A percentile compares a stretch with the other conserved stretches of the same genome.
Conservation (phyloP, 805 yeast genomes). For the Torulaspora indica region DNA sequence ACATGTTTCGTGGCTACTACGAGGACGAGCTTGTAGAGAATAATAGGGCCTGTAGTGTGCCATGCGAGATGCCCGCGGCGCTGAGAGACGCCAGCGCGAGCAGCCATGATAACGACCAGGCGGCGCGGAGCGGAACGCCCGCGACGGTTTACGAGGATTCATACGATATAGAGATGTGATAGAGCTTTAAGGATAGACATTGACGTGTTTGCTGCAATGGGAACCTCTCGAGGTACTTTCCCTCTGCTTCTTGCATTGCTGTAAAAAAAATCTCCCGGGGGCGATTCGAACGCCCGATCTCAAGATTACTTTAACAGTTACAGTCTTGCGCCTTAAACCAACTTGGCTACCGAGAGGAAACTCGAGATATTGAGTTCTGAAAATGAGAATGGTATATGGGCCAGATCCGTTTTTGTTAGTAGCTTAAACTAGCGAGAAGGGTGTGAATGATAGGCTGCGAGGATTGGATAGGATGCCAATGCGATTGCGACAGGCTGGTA, state of each 20-base stretch:
- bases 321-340: conserved; percentile 38
- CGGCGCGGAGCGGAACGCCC: neutral
- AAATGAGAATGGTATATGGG: neutral
- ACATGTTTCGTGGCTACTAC: conserved; percentile 28
- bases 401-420: too few relatives aligned
- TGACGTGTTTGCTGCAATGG: too few relatives aligned
- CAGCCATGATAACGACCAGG: neutral
- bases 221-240: too few relatives aligned
- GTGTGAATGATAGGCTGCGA: neutral
- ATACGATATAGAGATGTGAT: conserved; percentile 13
- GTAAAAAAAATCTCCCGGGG: conserved; percentile 33
- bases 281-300: conserved; percentile 39
- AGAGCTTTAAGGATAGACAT: conserved; percentile 3
- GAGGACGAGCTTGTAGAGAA: conserved; percentile 6
- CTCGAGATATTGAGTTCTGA: neutral
- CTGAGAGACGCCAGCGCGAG: conserved; percentile 11
- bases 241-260: too few relatives aligned
- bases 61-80: conserved; percentile 26
- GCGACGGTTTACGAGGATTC: conserved; percentile 8
- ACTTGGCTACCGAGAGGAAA: conserved; percentile 36
- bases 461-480: too few relatives aligned
- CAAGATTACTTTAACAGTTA: conserved; percentile 33
- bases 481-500: neutral
- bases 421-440: neutral
- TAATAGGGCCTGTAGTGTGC: conserved; percentile 10